These are phyloP conservation scores for Cyberlindnera euphorbiae DNA, from an alignment of 805 yeast genomes.

Conservation along the genomic window DNA sequence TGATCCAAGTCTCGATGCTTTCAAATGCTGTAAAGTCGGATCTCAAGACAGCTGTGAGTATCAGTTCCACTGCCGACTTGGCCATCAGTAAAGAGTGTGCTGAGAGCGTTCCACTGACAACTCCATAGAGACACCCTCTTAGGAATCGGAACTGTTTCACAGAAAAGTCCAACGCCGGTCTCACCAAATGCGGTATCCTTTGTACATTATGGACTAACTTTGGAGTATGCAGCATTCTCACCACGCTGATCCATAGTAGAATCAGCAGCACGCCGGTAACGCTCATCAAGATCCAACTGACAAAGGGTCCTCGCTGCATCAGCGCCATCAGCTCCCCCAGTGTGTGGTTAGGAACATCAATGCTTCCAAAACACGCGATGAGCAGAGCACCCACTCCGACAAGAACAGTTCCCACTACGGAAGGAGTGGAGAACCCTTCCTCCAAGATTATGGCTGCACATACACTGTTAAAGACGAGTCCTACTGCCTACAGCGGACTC, in stretches of 20 bases:
- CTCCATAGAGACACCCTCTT: slow-evolving; percentile 62
- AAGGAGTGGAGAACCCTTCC: slow-evolving; percentile 57
- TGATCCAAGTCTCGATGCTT: slow-evolving; percentile 40
- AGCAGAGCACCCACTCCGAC: slow-evolving; percentile 71
- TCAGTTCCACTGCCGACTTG: slow-evolving; percentile 73
- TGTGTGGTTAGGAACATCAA: slow-evolving; percentile 48
- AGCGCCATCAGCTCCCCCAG: slow-evolving; percentile 42
- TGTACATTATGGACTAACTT: neutral
- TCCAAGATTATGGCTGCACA: slow-evolving; percentile 63
- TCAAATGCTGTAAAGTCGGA: slow-evolving; percentile 35
- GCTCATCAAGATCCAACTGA: slow-evolving; percentile 49
- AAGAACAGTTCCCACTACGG: slow-evolving; percentile 60
- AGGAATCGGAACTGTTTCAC: slow-evolving; percentile 25
- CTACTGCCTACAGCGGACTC: slow-evolving; percentile 81
- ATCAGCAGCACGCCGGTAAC: slow-evolving; percentile 27
- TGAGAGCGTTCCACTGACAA: slow-evolving; percentile 69
- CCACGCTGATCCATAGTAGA: slow-evolving; percentile 26
- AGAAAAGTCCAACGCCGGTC: slow-evolving; percentile 4
- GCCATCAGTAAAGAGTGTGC: slow-evolving; percentile 85
- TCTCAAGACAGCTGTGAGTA: slow-evolving; percentile 39
- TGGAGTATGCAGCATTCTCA: slow-evolving; percentile 9
- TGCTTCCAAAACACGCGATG: slow-evolving; percentile 69
- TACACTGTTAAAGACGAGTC: slow-evolving; percentile 80
- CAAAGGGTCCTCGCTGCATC: slow-evolving; percentile 41
- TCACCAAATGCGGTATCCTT: slow-evolving; percentile 1